Conservation (phyloP, 1,139 yeast species). For the Candida freyschussii region DNA sequence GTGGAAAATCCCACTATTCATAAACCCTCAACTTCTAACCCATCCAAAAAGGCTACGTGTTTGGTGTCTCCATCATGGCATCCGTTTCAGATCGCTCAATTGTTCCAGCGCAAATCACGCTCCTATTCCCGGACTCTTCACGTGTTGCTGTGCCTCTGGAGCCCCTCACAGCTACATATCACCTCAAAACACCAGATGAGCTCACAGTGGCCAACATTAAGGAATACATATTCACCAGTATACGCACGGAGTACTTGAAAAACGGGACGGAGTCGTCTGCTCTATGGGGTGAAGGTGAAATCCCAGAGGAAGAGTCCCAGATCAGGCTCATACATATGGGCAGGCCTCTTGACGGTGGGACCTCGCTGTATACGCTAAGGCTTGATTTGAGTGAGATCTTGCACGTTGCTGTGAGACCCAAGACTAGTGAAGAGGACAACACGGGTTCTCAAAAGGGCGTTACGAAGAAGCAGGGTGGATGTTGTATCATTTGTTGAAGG, state of each 20-base stretch:
- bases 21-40: no score
- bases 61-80: no score
- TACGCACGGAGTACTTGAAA: conserved; percentile 1
- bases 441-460: no score
- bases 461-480: conserved; percentile 5
- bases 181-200: not conserved
- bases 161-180: not conserved
- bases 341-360: conserved; percentile 7
- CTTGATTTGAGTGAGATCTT: conserved; percentile 15
- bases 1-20: no score
- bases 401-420: conserved; percentile 18
- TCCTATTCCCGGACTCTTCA: conserved; percentile 11
- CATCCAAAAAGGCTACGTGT: no score
- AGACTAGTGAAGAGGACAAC: conserved; percentile 5
- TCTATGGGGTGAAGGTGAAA: not conserved
- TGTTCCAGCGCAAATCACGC: conserved; percentile 2
- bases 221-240: conserved; percentile 1
- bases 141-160: conserved; percentile 1
- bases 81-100: no score
- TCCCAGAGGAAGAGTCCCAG: conserved; percentile 10
- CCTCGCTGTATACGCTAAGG: conserved; percentile 8
- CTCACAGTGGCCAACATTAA: conserved; percentile 1
- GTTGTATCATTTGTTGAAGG: conserved; percentile 15
- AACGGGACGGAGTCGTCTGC: conserved; percentile 3
- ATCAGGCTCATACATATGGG: conserved; percentile 22